These are phyloP conservation scores for Suillus occidentalis DNA, from an alignment of 768 basidiomycete species.

Conservation along the genomic window DNA sequence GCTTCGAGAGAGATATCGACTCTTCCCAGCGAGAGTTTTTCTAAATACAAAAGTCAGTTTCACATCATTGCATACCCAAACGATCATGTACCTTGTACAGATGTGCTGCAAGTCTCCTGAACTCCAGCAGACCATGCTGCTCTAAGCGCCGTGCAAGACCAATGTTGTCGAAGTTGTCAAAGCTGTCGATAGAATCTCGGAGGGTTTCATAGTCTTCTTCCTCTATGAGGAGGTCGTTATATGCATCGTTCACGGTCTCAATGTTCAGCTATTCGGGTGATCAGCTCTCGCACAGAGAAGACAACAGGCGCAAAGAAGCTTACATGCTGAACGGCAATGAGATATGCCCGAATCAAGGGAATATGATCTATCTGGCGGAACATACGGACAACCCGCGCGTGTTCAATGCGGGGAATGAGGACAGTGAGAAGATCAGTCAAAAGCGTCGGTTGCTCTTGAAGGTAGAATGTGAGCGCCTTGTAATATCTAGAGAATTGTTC, in stretches of 20 bases:
- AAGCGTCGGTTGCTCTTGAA: conserved; percentile 89
- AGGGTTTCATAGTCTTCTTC: conserved; percentile 99
- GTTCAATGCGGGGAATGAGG: conserved; percentile 92
- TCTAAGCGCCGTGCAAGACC: conserved; percentile 83
- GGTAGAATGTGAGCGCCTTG: conserved; percentile 91
- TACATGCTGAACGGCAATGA: conserved; percentile 94
- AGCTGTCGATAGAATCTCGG: conserved; percentile 96
- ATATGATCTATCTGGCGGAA: conserved; percentile 96
- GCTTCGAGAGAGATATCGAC: conserved; percentile 91
- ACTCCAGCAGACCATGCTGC: conserved; percentile 89
- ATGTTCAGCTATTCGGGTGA: conserved; percentile 77
- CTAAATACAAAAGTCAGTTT: conserved; percentile 36
- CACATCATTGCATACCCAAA: neutral
- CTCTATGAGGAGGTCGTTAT: conserved; percentile 97
- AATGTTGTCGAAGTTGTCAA: conserved; percentile 96
- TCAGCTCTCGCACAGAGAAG: conserved; percentile 6
- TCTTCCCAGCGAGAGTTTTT: conserved; percentile 98
- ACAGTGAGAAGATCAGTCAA: conserved; percentile 92
- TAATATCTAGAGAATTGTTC: conserved; percentile 67
- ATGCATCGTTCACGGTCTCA: conserved; percentile 96
- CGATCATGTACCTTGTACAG: conserved; percentile 76
- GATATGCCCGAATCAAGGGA: conserved; percentile 92
- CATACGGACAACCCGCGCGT: conserved; percentile 91
- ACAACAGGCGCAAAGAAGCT: conserved; percentile 24
- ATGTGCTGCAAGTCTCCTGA: conserved; percentile 92